A percentile compares a stretch with the other conserved stretches of the same genome.
Conservation (phyloP, 2,329 filamentous ascomycete species). For the Pseudogymnoascus sp. region DNA sequence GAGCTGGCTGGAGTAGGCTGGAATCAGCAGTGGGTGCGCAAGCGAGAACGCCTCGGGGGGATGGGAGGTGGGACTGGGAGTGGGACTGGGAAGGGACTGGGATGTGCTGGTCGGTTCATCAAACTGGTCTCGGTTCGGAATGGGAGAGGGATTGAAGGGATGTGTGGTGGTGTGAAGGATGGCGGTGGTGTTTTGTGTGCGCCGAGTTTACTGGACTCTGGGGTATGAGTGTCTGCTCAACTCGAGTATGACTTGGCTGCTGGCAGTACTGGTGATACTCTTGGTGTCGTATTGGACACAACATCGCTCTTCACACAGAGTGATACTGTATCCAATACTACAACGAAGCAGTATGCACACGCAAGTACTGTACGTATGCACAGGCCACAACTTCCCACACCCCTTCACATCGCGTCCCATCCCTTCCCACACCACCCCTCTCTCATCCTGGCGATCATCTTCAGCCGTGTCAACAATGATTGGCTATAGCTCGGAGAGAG, state of each 20-base stretch:
- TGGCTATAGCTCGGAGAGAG: neutral
- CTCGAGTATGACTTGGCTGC: neutral
- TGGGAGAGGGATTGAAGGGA: neutral
- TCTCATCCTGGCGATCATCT: neutral
- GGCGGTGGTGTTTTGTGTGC: neutral
- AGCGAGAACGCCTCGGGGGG: neutral
- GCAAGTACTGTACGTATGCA: neutral
- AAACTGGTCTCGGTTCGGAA: conserved; percentile 15
- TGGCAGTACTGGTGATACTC: neutral
- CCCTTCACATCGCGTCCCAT: neutral
- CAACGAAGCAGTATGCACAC: neutral
- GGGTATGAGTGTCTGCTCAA: neutral
- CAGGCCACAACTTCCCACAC: neutral
- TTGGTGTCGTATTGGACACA: neutral
- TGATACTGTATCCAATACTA: neutral
- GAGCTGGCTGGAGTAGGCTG: neutral
- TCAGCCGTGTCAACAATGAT: neutral
- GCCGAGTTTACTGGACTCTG: neutral
- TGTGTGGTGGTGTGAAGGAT: neutral
- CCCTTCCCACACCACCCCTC: neutral
- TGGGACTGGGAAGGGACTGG: neutral
- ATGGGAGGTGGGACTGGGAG: neutral
- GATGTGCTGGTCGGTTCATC: neutral
- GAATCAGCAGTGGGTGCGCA: neutral
- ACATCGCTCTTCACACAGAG: neutral